Conservation (phyloP, 2,329 filamentous ascomycete genomes). For the Aspergillus clavatus region DNA sequence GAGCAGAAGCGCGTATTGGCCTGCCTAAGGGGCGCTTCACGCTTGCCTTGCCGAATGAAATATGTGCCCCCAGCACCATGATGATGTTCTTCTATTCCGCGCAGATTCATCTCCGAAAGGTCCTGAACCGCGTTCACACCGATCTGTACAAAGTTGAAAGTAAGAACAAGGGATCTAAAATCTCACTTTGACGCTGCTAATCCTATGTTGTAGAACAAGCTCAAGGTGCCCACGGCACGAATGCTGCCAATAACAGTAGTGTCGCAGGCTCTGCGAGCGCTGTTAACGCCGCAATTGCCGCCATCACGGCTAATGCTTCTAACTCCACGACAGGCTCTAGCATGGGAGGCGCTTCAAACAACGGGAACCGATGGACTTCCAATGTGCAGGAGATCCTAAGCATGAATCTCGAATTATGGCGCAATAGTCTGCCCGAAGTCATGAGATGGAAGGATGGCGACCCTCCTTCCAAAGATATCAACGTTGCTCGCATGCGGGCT, state of each 20-base stretch:
- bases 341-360: neutral
- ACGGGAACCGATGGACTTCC: conserved; percentile 29
- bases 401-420: conserved; percentile 52
- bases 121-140: conserved; percentile 53
- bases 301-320: neutral
- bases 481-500: conserved; percentile 76
- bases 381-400: conserved; percentile 40
- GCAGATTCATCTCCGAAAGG: conserved; percentile 57
- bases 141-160: conserved; percentile 48
- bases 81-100: conserved; percentile 56
- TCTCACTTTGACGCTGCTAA: conserved; percentile 1
- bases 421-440: conserved; percentile 43
- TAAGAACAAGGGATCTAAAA: no score
- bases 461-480: conserved; percentile 67
- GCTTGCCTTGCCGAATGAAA: conserved; percentile 29
- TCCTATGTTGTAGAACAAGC: conserved; percentile 22
- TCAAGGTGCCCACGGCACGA: conserved; percentile 7
- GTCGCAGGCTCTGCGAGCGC: neutral
- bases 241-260: neutral
- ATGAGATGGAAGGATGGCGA: conserved; percentile 65
- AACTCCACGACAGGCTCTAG: neutral
- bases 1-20: conserved; percentile 46
- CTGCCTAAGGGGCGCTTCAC: conserved; percentile 37
- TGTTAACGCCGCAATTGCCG: neutral
- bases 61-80: conserved; percentile 32